Percentiles rank a stretch among this genome's conserved stretches.
Evolutionary conservation across 805 yeast species (phyloP).

Genomic region (Maudiozyma serrabonitensis): DNA sequence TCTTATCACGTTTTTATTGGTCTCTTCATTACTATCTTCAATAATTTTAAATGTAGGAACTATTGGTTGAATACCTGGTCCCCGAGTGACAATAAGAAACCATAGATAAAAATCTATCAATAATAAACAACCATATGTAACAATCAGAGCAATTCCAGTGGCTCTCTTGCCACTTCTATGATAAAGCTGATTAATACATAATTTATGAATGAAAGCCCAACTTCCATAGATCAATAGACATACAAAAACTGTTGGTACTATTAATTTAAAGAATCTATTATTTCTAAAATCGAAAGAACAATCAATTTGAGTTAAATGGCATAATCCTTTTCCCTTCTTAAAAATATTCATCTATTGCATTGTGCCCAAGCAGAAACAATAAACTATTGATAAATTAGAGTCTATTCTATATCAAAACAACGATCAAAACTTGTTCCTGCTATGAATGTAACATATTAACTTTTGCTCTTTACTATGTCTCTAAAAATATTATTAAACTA

Average conservation of each 20-base stretch:
- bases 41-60: slow-evolving; percentile 18
- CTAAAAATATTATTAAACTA: no score
- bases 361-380: no score
- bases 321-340: neutral
- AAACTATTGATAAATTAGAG: no score
- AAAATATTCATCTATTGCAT: neutral
- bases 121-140: slow-evolving; percentile 9
- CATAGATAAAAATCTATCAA: slow-evolving; percentile 10
- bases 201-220: slow-evolving; percentile 36
- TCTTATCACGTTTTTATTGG: slow-evolving; percentile 15
- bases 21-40: neutral
- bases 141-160: slow-evolving; percentile 18
- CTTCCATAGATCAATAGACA: slow-evolving; percentile 30
- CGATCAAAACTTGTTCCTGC: no score
- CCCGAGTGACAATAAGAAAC: slow-evolving; percentile 13
- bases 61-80: slow-evolving; percentile 22
- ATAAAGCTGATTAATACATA: slow-evolving; percentile 31
- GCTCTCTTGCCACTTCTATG: slow-evolving; percentile 7
- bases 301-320: neutral
- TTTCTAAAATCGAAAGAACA: neutral
- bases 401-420: no score
- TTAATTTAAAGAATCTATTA: neutral
- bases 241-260: slow-evolving; percentile 2
- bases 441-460: no score
- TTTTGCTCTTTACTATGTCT: no score